A percentile compares a stretch with the other conserved stretches of the same genome.
Conservation (phyloP, 2,329 filamentous ascomycete genomes). For the Aspergillus sp. region DNA sequence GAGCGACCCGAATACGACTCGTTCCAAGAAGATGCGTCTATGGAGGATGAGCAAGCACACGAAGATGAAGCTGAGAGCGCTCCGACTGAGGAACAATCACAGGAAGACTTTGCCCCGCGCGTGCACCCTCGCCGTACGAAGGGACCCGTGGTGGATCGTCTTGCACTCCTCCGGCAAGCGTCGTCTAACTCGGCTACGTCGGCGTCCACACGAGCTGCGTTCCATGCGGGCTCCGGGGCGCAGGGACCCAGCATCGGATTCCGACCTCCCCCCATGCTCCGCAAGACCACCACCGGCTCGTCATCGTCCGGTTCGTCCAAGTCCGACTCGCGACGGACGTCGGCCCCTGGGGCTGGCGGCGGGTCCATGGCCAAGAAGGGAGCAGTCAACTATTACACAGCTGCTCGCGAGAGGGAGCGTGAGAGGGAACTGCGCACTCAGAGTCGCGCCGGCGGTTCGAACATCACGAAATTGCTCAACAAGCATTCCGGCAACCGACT, state of each 20-base stretch:
- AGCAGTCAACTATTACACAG: conserved; percentile 57
- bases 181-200: conserved; percentile 43
- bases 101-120: conserved; percentile 27
- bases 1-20: conserved; percentile 62
- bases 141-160: conserved; percentile 45
- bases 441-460: conserved; percentile 42
- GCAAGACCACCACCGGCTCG: conserved; percentile 30
- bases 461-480: conserved; percentile 37
- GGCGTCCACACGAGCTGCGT: conserved; percentile 32
- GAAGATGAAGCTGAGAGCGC: conserved; percentile 47
- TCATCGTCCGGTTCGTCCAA: conserved; percentile 28
- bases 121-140: conserved; percentile 40
- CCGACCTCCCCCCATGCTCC: conserved; percentile 31
- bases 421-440: conserved; percentile 54
- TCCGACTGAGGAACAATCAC: conserved; percentile 13
- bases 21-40: conserved; percentile 53
- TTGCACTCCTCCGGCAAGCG: conserved; percentile 45
- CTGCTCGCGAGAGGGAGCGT: conserved; percentile 59
- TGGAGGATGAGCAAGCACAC: conserved; percentile 51
- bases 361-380: conserved; percentile 57
- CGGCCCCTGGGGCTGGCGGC: conserved; percentile 34
- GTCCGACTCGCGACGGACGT: conserved; percentile 22
- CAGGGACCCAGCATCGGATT: conserved; percentile 29
- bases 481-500: conserved; percentile 40
- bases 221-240: conserved; percentile 25